phyloP scores from a whole-genome alignment of 2,329 filamentous ascomycete species.

The Colletotrichum godetiae region DNA sequence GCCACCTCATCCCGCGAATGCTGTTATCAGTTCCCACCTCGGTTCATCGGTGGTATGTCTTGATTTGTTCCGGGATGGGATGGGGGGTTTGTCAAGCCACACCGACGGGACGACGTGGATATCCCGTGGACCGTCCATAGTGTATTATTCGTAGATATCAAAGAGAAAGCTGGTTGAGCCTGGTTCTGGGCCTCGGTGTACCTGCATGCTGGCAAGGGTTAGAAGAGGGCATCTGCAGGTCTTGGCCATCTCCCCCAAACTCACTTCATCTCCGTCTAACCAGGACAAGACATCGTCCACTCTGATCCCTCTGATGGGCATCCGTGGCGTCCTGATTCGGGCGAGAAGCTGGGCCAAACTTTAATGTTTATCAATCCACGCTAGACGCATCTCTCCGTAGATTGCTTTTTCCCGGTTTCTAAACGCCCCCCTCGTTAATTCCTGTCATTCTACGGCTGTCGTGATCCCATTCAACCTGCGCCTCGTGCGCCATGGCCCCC shows the following conservation, averaged over 20 bases:
- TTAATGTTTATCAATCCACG: not conserved
- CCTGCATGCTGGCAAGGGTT: constrained; percentile 1
- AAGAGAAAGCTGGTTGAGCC: not conserved
- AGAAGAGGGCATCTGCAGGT: constrained; percentile 7
- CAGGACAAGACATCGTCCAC: not conserved
- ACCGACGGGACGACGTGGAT: not conserved
- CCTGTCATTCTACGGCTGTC: not conserved
- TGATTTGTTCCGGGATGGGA: constrained; percentile 1
- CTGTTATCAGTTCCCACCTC: constrained; percentile 1
- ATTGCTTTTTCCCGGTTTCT: constrained; percentile 7
- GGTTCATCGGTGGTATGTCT: not conserved
- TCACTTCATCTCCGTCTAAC: constrained; percentile 23
- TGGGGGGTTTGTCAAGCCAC: constrained; percentile 10
- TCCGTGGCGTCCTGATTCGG: not conserved
- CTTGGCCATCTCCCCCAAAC: constrained; percentile 22
- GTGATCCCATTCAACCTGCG: no score
- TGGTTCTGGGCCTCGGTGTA: not conserved
- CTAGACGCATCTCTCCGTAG: not conserved
- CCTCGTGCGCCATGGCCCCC: not conserved
- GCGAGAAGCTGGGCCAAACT: not conserved
- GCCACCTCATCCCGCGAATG: constrained; percentile 3
- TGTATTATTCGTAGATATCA: not conserved
- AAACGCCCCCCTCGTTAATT: constrained; percentile 1
- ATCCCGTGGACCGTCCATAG: not conserved
- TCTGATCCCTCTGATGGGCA: not conserved